Evolutionary conservation across 2,329 filamentous ascomycete genomes (phyloP), one percentile per base, ranked within the genome.

Genomic region (Macrophomina tecta): DNA sequence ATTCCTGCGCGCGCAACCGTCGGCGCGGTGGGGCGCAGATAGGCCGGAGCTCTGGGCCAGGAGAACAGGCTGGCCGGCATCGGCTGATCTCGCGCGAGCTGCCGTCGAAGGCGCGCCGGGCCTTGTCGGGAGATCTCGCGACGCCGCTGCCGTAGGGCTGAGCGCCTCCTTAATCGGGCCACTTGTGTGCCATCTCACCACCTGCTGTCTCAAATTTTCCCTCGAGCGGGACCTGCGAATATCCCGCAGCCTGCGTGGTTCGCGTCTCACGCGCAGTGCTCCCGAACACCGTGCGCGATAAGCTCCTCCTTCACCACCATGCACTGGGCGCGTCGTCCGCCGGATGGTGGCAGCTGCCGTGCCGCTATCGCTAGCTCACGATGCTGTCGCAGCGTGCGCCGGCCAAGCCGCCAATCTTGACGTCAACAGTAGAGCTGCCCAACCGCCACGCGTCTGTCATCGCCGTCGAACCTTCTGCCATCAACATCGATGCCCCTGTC

Each of bases 371-470:
- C 23, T 40, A 58, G 38, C 30, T 45, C 11, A 5, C 51, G 34
- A 16, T 8, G n/a, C 34, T 55, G 34, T 45, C 34, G 28, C n/a
- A 23, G 6, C 34, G 42, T 51, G 30, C 16, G 30, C 32, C 42
- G 32, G 40, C 30, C 46, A 28, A 38, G 18, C 34, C 11, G 18
- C 28, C 12, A 14, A 28, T 38, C 42, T 49, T 60, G 64, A 56
- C 49, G 48, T 53, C 48, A 56, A 64, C 45, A 28, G 36, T 32
- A 18, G 34, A 51, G 9, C 18, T 28, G 48, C 34, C 16, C 48
- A 38, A 28, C 77, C 9, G 74, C 74, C 30, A 69, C 72, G 78
- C 28, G 74, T 78, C 55, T 78, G 80, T 49, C 71, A 75, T 55
- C 49, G 69, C 69, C 16, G 42, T 45, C 36, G 36, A n/a, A 23